These are phyloP conservation scores for Salix dunnii DNA, from an alignment of 345 rosid genomes.

Conservation along the genomic window DNA sequence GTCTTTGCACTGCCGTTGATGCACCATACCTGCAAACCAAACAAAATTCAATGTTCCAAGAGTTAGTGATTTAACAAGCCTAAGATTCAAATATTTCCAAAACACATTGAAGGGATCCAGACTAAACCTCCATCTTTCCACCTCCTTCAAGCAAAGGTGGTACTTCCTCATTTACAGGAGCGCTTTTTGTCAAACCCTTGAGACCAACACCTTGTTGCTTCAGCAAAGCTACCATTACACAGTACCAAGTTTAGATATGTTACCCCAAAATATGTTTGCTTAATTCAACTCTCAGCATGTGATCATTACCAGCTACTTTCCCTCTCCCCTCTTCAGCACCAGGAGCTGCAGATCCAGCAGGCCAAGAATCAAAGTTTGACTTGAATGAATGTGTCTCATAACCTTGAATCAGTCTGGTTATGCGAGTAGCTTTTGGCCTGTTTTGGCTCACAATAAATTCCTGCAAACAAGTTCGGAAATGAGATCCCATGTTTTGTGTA, in stretches of 20 bases:
- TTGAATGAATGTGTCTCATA: constrained; percentile 89
- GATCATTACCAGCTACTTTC: constrained; percentile 85
- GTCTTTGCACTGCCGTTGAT: constrained; percentile 76
- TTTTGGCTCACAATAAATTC: constrained; percentile 67
- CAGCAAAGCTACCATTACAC: constrained; percentile 58
- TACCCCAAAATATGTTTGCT: constrained; percentile 6
- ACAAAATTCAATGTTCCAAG: constrained; percentile 9
- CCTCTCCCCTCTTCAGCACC: constrained; percentile 97
- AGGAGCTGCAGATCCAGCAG: constrained; percentile 73
- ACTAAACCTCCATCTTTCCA: constrained; percentile 91
- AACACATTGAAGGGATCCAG: constrained; percentile 17
- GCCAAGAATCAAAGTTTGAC: constrained; percentile 94
- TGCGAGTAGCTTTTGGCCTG: constrained; percentile 80
- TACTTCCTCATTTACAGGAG: constrained; percentile 80
- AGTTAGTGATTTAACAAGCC: neutral
- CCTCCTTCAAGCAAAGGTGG: constrained; percentile 94
- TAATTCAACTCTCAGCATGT: constrained; percentile 10
- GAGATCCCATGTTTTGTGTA: constrained; percentile 12
- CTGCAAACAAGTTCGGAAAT: constrained; percentile 44
- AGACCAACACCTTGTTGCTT: constrained; percentile 94
- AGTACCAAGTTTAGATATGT: constrained; percentile 25
- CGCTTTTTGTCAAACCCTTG: constrained; percentile 69
- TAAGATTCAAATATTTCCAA: constrained; percentile 9
- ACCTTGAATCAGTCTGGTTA: constrained; percentile 85
- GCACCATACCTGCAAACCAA: constrained; percentile 72